Evolutionary conservation across 345 rosid species (phyloP), one percentile per base, ranked within the genome.

Genomic region (Gynandropsis gynandra): DNA sequence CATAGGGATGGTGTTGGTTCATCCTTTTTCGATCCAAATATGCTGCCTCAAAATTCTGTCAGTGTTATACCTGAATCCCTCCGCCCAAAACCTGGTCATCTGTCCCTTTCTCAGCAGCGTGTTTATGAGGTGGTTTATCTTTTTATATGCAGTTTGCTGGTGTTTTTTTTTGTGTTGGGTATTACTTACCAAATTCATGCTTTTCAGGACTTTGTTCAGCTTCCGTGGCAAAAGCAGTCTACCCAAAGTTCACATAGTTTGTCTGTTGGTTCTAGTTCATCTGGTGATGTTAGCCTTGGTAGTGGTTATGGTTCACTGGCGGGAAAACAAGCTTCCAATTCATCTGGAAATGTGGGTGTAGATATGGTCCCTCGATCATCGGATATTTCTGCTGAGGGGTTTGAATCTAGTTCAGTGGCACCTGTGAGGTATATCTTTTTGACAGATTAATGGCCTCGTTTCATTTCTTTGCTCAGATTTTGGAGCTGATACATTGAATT

Each of bases 161-260:
- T 40, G 18, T 51, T 14, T 47, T 42, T 47, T 42, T 2, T 47
- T 58, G 55, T 57, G 57, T 33, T 50, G 62, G 41, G 36, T 47
- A 56, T 48, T 40, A 10, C 17, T 24, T 42, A 56, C 20, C 33
- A 19, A 9, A 12, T 15, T 1, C 41, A 19, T 21, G 43, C 42
- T 31, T 38, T 74, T 52, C 70, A 92, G 98, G 98, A 92, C 61
- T 92, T 92, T 62, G 86, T 87, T 70, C 82, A 93, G 67, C 87
- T 85, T 75, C 98, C 96, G 31, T 87, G 78, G 97, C 97, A 87
- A 77, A 92, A 78, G 54, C 98, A 82, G 54, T 82, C 96, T 37
- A 70, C 63, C 67, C 90, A 79, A 64, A 71, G 68, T 17, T 65
- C 94, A 16, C 80, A 80, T 68, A 52, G 80, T 21, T 18, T 76